These are phyloP conservation scores for Cryphonectria nitschkei DNA, from an alignment of 2,329 filamentous ascomycete genomes.

Conservation along the genomic window DNA sequence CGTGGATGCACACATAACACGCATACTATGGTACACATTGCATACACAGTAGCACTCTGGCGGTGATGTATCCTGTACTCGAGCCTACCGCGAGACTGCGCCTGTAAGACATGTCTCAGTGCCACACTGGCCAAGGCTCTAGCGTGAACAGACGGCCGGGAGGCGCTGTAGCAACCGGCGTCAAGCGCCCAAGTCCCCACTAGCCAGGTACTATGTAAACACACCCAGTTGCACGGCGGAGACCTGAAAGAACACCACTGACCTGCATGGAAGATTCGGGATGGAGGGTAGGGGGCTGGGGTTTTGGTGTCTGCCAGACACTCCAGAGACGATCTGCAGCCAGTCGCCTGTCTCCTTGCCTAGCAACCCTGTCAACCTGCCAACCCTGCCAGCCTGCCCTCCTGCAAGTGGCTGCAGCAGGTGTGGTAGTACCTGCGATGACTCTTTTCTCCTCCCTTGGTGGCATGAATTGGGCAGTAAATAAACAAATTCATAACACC, in stretches of 20 bases:
- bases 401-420: neutral
- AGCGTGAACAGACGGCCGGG: constrained; percentile 4
- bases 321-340: neutral
- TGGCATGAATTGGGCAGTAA: neutral
- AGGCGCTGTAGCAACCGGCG: constrained; percentile 10
- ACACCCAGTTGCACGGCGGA: constrained; percentile 2
- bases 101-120: constrained; percentile 7
- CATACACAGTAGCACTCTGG: neutral
- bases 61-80: neutral
- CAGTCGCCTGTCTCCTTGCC: neutral
- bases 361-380: neutral
- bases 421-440: neutral
- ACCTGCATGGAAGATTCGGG: neutral
- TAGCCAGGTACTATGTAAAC: neutral
- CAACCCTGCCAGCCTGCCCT: neutral
- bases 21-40: neutral
- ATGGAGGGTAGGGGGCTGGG: neutral
- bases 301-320: neutral
- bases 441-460: neutral
- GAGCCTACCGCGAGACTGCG: neutral
- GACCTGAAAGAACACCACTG: constrained; percentile 7
- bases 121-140: neutral
- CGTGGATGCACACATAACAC: neutral
- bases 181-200: neutral
- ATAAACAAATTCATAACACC: neutral